These are phyloP conservation scores for Gamsiella multidivaricata DNA, from an alignment of 192 early-diverging fungal genomes.

Conservation along the genomic window DNA sequence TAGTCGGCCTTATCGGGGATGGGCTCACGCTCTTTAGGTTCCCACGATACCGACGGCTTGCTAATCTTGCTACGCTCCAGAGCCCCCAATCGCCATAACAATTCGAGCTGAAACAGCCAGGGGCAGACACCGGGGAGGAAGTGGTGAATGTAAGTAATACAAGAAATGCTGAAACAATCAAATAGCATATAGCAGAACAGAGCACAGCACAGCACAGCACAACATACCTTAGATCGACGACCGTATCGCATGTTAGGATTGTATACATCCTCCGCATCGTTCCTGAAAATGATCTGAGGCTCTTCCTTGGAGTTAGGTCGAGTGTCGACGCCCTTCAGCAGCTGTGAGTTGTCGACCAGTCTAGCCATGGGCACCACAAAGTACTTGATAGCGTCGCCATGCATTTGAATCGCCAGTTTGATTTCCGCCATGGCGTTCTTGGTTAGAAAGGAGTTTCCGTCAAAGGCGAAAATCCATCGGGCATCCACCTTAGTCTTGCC, in stretches of 20 bases:
- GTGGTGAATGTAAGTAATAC: neutral
- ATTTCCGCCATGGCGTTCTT: conserved; percentile 66
- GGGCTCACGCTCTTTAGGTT: conserved; percentile 57
- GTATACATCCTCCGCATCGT: conserved; percentile 66
- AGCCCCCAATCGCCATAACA: conserved; percentile 68
- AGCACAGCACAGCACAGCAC: no score
- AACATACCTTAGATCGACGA: conserved; percentile 72
- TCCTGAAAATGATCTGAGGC: conserved; percentile 69
- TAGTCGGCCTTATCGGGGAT: conserved; percentile 62
- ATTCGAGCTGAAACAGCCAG: conserved; percentile 63
- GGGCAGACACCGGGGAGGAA: no score
- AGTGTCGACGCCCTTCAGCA: conserved; percentile 61
- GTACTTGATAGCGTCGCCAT: conserved; percentile 65
- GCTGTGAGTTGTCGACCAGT: conserved; percentile 65
- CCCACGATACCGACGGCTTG: conserved; percentile 68
- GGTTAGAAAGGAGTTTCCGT: conserved; percentile 72
- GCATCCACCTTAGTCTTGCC: conserved; percentile 58
- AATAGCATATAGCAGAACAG: no score
- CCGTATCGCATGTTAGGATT: conserved; percentile 72
- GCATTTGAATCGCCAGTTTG: conserved; percentile 52
- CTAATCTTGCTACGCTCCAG: conserved; percentile 59
- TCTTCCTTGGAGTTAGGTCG: conserved; percentile 69
- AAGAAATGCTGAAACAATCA: no score
- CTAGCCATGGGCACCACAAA: conserved; percentile 73
- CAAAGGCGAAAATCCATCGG: conserved; percentile 73